Base-by-base conservation (phyloP, 441 rosid species). In the Codiaeum variegatum region DNA sequence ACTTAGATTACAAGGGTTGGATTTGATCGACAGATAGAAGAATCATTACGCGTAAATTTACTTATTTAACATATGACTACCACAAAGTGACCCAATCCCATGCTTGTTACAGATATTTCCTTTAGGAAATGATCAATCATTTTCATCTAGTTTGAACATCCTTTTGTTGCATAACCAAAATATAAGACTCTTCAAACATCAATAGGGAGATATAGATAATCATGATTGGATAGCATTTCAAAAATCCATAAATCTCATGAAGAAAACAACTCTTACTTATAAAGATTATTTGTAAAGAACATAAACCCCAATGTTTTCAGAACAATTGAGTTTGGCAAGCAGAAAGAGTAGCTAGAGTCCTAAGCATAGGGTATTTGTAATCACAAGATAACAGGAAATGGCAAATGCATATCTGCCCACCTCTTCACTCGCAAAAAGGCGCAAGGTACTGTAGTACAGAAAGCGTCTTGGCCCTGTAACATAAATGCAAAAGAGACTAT, bases 401-500 rank as follows among this genome's bases (percentile, higher is more conserved):
- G 40, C 19, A 11, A 8, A 63, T 38, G 21, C 60, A 72, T 16
- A 31, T 26, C 26, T 9, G 46, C 85, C 83, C 42, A 88, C 97
- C 95, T 88, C 97, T 85, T 92, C 97, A 15, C 88, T 89, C 65
- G 60, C 49, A 46, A 92, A 77, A 79, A 84, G 78, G 5, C 85
- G 95, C 82, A 86, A 2, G 42, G 91, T 79, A 65, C 70, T 91
- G 89, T 85, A 83, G 79, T 89, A 90, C 73, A 92, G 70, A 77
- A 86, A 78, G 59, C 82, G 85, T 81, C 98, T 89, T 5, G 97
- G 92, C 80, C 86, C 98, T 94, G 87, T 34, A 51, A 36, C 36
- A 1, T 24, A 66, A 71, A 54, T 24, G 49, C 28, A 2, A 26
- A 26, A 54, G 34, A 61, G 38, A 62, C 36, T 38, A 8, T 42